A percentile compares a stretch with the other conserved stretches of the same genome.
These are phyloP conservation scores for Brassica juncea DNA, from an alignment of 345 rosid species.

Conservation along the genomic window DNA sequence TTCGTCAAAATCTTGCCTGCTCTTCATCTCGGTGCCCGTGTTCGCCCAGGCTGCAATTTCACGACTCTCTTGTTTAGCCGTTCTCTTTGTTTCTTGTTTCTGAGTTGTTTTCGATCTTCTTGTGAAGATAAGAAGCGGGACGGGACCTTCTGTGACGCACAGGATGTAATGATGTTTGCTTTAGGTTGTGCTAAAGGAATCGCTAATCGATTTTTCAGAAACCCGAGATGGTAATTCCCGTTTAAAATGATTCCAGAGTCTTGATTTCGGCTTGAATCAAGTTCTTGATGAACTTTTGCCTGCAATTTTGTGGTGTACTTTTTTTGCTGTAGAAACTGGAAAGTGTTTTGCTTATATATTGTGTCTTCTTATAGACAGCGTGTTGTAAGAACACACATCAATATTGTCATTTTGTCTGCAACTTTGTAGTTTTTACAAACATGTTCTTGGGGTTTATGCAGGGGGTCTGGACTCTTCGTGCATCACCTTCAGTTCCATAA, in stretches of 20 bases:
- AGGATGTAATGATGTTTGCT: conserved; percentile 32
- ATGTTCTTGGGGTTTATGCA: conserved; percentile 37
- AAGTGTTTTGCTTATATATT: neutral
- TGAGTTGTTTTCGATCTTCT: neutral
- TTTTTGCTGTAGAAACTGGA: neutral
- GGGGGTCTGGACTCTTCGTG: conserved; percentile 41
- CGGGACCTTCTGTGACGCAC: neutral
- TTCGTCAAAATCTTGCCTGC: neutral
- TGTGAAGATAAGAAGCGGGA: neutral
- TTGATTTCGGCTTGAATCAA: neutral
- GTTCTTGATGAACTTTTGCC: neutral
- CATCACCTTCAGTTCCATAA: conserved; percentile 20
- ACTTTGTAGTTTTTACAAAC: conserved; percentile 20
- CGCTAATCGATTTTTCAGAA: conserved; percentile 23
- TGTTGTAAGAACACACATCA: neutral
- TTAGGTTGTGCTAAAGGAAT: conserved; percentile 27
- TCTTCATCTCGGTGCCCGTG: neutral
- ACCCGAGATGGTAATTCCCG: conserved; percentile 30
- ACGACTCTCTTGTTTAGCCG: neutral
- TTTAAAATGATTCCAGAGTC: neutral
- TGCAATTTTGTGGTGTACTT: neutral
- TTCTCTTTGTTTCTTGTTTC: neutral
- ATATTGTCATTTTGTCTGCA: neutral
- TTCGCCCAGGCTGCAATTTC: neutral
- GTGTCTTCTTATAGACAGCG: neutral